Base-by-base conservation (phyloP, 169 alveolate genomes). In the Plasmodium vivax region DNA sequence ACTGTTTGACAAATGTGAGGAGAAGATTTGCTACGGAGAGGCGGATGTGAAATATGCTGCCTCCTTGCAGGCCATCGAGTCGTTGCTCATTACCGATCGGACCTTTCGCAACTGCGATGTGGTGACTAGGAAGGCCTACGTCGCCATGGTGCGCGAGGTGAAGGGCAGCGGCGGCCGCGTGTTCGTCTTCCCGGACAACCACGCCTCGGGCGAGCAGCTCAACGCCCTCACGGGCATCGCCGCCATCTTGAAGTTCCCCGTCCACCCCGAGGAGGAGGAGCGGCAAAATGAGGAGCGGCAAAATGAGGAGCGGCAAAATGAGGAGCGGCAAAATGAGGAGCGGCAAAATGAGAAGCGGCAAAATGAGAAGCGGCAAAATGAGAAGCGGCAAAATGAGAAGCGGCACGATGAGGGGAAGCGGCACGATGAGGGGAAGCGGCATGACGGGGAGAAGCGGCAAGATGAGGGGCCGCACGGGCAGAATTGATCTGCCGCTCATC, bases 121-220 rank as follows among this genome's bases (percentile, higher is more conserved):
- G 4, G 90, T 84, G 8, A 51, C 45, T 12, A 84, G 97, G 75
- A 95, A 92, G 54, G 88, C 23, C 27, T 83, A 95, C 54, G 95
- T 84, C 51, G 38, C 75, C 19, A 56, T 96, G 27, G 38, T 96
- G 0, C 95, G 95, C 16, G 73, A 93, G 8, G 96, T 84, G 5
- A 96, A 93, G 79, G 58, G 62, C 8, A 92, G 77, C 30, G 97
- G 97, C n/a, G 97, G 95, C 0, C 82, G 73, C 2, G 97, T 84
- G 19, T 93, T 34, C 56, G 92, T 87, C 56, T 91, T 96, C 56
- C 95, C 97, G 0, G 97, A 96, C 79, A 92, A 92, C 41, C 97
- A 96, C 85, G 85, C 92, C 58, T 82, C 97, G 19, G 95, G 97
- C 7, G 97, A 95, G 80, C 96, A 92, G 85, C 54, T 96, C 34